Evolutionary conservation across 2,329 filamentous ascomycete species (phyloP).

Genomic region (Fusarium nurragi): DNA sequence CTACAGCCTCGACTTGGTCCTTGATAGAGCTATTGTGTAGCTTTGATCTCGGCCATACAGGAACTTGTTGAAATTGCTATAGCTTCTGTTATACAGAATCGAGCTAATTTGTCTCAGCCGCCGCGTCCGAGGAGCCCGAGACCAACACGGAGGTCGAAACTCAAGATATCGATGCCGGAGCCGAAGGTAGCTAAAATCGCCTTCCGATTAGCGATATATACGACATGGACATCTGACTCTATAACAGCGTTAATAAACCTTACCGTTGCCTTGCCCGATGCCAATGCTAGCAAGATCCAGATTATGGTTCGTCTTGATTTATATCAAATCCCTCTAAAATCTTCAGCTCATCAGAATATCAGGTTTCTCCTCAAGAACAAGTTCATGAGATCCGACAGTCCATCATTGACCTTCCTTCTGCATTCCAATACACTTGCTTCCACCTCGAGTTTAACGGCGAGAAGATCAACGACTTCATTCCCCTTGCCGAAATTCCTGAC

Average conservation of each 20-base stretch:
- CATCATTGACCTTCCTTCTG: constrained; percentile 90
- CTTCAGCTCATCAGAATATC: constrained; percentile 29
- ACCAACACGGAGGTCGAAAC: constrained; percentile 40
- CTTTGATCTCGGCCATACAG: background rate
- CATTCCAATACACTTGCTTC: constrained; percentile 98
- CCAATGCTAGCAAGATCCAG: constrained; percentile 76
- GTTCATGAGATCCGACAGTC: constrained; percentile 97
- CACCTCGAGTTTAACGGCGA: constrained; percentile 91
- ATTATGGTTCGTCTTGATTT: constrained; percentile 73
- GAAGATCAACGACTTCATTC: constrained; percentile 93
- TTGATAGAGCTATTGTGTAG: constrained; percentile 14
- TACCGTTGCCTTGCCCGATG: constrained; percentile 83
- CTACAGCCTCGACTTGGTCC: constrained; percentile 5
- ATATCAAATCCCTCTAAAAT: constrained; percentile 5
- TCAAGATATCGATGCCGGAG: constrained; percentile 45
- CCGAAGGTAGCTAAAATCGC: constrained; percentile 46
- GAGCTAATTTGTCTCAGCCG: constrained; percentile 30
- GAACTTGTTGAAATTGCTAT: background rate
- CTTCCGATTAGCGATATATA: constrained; percentile 6
- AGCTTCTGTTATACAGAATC: background rate
- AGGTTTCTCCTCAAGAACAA: constrained; percentile 94
- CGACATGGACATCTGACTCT: constrained; percentile 25
- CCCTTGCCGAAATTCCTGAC: constrained; percentile 87
- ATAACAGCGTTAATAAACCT: constrained; percentile 65
- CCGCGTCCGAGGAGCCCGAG: constrained; percentile 40